Evolutionary conservation across 78 protist genomes (phyloP).

Genomic region (Speleostelium caveatum): DNA sequence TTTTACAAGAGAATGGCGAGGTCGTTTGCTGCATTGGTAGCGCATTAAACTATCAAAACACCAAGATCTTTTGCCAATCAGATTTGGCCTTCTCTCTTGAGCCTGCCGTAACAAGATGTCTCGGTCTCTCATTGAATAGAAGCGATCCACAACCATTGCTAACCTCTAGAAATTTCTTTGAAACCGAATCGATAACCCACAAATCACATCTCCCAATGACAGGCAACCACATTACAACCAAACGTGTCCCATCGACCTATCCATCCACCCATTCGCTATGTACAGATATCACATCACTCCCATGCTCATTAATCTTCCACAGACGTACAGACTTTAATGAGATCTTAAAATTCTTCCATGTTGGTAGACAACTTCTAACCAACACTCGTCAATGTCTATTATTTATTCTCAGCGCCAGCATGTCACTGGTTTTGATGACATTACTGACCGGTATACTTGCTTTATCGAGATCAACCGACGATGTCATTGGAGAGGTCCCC

Average conservation of each 20-base stretch:
- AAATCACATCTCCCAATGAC: constrained; percentile 28
- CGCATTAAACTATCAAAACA: constrained; percentile 78
- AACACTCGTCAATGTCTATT: constrained; percentile 70
- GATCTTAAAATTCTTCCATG: constrained; percentile 76
- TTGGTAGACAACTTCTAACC: constrained; percentile 69
- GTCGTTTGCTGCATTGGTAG: constrained; percentile 87
- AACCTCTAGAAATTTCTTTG: constrained; percentile 65
- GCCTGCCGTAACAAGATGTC: constrained; percentile 74
- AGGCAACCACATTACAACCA: constrained; percentile 1
- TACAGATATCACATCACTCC: constrained; percentile 69
- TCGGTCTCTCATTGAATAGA: constrained; percentile 31
- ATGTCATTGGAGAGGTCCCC: constrained; percentile 64
- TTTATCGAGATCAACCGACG: constrained; percentile 1
- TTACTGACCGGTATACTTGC: constrained; percentile 60
- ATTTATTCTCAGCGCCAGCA: constrained; percentile 42
- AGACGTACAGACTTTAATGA: constrained; percentile 74
- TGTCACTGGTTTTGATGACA: constrained; percentile 73
- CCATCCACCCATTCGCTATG: constrained; percentile 70
- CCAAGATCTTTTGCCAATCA: constrained; percentile 68
- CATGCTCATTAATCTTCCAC: constrained; percentile 79
- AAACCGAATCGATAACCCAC: constrained; percentile 26
- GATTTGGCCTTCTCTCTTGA: constrained; percentile 75
- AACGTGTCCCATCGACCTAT: constrained; percentile 52
- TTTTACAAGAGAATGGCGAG: constrained; percentile 85
- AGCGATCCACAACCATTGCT: constrained; percentile 63